phyloP scores from a whole-genome alignment of 2,329 filamentous ascomycete species.

The Claviceps monticola region DNA sequence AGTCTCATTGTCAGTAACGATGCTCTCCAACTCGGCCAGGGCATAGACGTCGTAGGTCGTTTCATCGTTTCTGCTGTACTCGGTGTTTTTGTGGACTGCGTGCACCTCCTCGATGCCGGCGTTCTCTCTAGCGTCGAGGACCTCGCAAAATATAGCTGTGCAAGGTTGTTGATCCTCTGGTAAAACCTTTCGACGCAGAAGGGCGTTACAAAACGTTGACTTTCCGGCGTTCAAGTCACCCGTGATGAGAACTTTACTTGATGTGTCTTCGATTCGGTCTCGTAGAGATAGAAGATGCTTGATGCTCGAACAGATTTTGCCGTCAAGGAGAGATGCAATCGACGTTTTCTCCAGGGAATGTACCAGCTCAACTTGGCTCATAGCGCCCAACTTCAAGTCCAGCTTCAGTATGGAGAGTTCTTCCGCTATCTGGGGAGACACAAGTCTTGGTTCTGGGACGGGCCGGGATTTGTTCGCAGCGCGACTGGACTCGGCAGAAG shows the following conservation, averaged over 20 bases:
- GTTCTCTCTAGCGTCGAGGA: conserved; percentile 84
- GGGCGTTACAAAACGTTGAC: conserved; percentile 97
- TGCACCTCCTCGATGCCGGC: conserved; percentile 88
- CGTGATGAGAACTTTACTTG: conserved; percentile 91
- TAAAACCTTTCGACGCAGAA: conserved; percentile 79
- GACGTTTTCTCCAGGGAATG: conserved; percentile 89
- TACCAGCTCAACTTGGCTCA: conserved; percentile 81
- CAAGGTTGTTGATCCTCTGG: conserved; percentile 97
- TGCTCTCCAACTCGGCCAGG: conserved; percentile 66
- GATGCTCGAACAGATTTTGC: conserved; percentile 87
- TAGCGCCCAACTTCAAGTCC: conserved; percentile 75
- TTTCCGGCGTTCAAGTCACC: conserved; percentile 96
- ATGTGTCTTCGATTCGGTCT: conserved; percentile 92
- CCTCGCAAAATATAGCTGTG: conserved; percentile 96
- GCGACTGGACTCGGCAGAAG: conserved; percentile 57
- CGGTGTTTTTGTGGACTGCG: conserved; percentile 67
- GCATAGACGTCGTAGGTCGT: conserved; percentile 82
- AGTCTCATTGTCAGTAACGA: conserved; percentile 75
- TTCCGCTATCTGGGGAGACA: conserved; percentile 84
- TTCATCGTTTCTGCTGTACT: conserved; percentile 83
- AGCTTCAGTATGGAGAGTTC: conserved; percentile 94
- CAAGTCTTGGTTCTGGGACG: conserved; percentile 60
- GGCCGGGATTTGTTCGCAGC: conserved; percentile 44
- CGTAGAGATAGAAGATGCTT: conserved; percentile 76
- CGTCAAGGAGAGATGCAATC: conserved; percentile 79